Conservation (phyloP, 1,284 basidiomycete genomes). For the Sanguinoderma infundibulare region DNA sequence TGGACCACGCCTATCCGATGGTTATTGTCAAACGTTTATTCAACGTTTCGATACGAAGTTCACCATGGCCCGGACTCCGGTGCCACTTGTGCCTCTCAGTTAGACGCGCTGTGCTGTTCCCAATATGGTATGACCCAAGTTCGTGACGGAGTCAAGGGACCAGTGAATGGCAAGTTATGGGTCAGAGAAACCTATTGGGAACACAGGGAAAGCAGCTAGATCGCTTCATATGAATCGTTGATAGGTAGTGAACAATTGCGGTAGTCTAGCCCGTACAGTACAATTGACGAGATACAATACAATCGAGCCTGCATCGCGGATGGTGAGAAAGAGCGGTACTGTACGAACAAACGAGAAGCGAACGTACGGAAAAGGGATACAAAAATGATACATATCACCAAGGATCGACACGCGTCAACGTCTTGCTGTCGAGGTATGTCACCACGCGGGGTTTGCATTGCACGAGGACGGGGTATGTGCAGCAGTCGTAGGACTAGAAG, state of each 20-base stretch:
- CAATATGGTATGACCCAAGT: no score
- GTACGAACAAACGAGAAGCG: neutral
- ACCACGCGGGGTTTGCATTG: constrained; percentile 6
- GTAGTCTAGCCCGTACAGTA: neutral
- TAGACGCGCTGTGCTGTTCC: no score
- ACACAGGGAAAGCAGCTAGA: no score
- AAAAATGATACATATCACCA: neutral
- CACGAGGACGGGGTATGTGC: constrained; percentile 10
- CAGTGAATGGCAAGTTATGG: no score
- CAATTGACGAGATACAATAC: neutral
- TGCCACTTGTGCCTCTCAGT: no score
- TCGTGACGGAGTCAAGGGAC: no score
- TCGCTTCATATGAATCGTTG: neutral
- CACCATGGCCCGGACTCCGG: no score
- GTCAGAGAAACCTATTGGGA: no score
- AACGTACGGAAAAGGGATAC: neutral
- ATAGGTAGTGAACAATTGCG: constrained; percentile 1
- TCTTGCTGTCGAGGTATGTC: constrained; percentile 6
- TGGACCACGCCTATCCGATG: no score
- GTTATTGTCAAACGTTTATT: no score
- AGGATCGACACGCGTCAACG: neutral
- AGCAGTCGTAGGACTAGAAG: neutral
- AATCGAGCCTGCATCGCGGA: neutral
- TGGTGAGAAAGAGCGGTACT: neutral
- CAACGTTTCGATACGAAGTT: no score